Conservation (phyloP, 1,139 yeast species). For the Pichia sp. region DNA sequence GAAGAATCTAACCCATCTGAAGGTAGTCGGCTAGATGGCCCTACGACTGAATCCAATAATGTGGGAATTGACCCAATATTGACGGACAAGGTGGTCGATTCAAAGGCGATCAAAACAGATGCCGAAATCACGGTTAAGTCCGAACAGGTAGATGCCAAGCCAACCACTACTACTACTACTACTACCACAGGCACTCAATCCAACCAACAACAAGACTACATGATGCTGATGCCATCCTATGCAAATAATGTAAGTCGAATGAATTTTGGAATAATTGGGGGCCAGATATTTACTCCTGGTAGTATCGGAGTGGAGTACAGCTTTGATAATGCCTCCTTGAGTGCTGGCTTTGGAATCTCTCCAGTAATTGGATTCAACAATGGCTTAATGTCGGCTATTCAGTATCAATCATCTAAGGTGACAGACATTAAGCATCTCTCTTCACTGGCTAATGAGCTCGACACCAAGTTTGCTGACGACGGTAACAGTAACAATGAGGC, state of each 20-base stretch:
- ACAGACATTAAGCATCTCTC: not conserved
- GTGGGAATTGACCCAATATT: not conserved
- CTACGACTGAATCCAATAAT: not conserved
- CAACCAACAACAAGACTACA: conserved; percentile 8
- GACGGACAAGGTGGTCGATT: not conserved
- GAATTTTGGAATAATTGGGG: conserved; percentile 12
- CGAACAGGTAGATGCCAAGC: not conserved
- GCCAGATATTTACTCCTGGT: conserved; percentile 19
- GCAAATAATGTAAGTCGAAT: conserved; percentile 3
- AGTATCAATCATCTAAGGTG: conserved; percentile 8
- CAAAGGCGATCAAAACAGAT: not conserved
- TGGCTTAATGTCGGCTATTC: conserved; percentile 18
- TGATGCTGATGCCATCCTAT: conserved; percentile 11
- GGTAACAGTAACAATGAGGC: not conserved
- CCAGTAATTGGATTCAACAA: conserved; percentile 20
- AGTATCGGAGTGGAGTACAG: conserved; percentile 11
- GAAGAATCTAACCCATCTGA: not conserved
- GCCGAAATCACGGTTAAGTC: not conserved
- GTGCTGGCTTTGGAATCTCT: conserved; percentile 14
- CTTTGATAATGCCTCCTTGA: conserved; percentile 7
- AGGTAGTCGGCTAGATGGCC: not conserved
- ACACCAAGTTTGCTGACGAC: not conserved
- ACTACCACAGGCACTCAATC: not conserved
- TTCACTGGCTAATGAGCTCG: not conserved
- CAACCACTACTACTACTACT: not conserved